Evolutionary conservation across 805 yeast species (phyloP), one percentile per base, ranked within the genome.

Genomic region (Ogataea naganishii): DNA sequence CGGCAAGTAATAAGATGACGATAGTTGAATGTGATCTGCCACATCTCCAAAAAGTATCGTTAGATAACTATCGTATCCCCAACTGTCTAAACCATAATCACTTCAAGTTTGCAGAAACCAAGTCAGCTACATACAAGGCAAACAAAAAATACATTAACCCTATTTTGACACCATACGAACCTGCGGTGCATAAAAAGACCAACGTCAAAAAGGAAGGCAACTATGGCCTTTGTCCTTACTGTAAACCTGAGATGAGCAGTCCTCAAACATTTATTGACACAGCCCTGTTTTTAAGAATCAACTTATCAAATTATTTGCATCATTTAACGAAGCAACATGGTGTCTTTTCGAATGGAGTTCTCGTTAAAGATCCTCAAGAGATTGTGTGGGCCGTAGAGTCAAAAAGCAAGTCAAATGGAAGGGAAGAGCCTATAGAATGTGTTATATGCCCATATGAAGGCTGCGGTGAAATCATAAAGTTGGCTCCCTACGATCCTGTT

Each of bases 291-390:
- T 40, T 38, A 32, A 46, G 44, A 31, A 39, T 54, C 26, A 52
- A 51, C 31, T 47, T 45, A 26, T 50, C 56, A 15, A 46, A 43
- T 24, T 52, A 51, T 25, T 30, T 52, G 13, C 58, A 52, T 24
- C 58, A 52, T 29, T 32, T 52, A 41, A 47, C 49, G 20, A 55
- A 51, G 30, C 49, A 40, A 27, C 58, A 52, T 31, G 58, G 58
- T 6, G 43, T 52, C 7, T 47, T 46, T 24, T 49, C 58, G 6
- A 44, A 49, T 25, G 56, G 56, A 7, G 41, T 41, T 12, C 29
- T 34, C 7, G 49, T 51, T 8, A 39, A 39, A 13, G 46, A 42
- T 3, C 56, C 58, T 3, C 23, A 30, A n/a, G 30, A 33, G 8
- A 29, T 41, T 9, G 46, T 43, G 9, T 42, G 53, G 49, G 47